Evolutionary conservation across 139 green algal species (phyloP), one percentile per base, ranked within the genome.

Genomic region (Chlamydomonas incerta): DNA sequence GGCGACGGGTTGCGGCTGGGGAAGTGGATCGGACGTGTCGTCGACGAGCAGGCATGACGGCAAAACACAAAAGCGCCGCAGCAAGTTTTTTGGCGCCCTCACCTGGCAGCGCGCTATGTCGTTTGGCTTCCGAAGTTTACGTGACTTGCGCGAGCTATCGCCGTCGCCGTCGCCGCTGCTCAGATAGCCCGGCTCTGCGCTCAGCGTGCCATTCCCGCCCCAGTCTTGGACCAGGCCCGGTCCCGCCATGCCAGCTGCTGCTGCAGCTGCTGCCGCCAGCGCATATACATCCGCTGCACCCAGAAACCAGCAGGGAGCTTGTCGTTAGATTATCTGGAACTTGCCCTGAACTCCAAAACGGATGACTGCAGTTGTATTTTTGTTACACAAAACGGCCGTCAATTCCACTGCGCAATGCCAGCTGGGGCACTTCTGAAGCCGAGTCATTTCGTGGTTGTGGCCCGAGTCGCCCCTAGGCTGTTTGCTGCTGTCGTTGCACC

Each of bases 71-170:
- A 63, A 63, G 55, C 15, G 55, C 6, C 20, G 6, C 18, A 5
- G 10, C 55, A 18, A 10, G 21, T 31, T 55, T 26, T 37, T 50
- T 8, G 41, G 41, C 8, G 41, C 5, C n/a, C 5, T 50, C 8
- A 50, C 80, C 68, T 86, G 80, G 34, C 80, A 86, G 33, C 80
- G 80, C 14, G 80, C 52, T 0, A 62, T 57, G 47, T 86, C 80
- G 26, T 77, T 86, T 15, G 80, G 80, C 57, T 80, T 86, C 26
- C 80, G 33, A 26, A 86, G 55, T 57, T 72, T 86, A 10, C 80
- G 63, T 17, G 68, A 34, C 21, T 72, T 71, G 13, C 55, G 68
- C 6, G 65, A 50, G 41, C 41, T 13, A 5, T 50, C 41, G 41
- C 41, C 41, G 41, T 50, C 41, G 5, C 41, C 41, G 41, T 50